Conservation (phyloP, 208 protist genomes). For the Leishmania amazonensis region DNA sequence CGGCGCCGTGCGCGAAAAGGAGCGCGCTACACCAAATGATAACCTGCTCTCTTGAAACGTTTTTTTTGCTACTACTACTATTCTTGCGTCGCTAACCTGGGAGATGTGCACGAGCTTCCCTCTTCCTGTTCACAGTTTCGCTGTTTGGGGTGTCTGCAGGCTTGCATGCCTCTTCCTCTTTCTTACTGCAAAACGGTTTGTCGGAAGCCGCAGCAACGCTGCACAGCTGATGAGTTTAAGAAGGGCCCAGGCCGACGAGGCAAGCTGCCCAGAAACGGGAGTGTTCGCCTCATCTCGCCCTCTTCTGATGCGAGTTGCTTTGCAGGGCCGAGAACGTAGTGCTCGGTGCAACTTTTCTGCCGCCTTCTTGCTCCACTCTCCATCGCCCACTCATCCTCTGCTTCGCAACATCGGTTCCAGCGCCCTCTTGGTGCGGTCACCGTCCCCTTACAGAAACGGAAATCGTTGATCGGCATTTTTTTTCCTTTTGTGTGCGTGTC, state of each 20-base stretch:
- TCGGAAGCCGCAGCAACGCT: neutral
- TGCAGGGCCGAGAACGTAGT: neutral
- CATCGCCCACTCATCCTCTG: neutral
- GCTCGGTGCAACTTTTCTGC: neutral
- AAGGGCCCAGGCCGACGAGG: neutral
- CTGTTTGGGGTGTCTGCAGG: neutral
- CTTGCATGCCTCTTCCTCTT: neutral
- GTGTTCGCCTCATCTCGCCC: neutral
- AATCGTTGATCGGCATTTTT: neutral
- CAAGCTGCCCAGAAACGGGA: neutral
- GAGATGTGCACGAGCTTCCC: neutral
- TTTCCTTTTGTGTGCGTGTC: neutral
- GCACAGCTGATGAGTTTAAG: neutral
- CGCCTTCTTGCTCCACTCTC: neutral
- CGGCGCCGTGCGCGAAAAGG: constrained; percentile 24
- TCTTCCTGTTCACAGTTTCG: neutral
- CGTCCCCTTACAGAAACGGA: neutral
- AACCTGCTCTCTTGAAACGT: neutral
- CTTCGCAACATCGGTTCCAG: neutral
- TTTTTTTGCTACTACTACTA: constrained; percentile 1
- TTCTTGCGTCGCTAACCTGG: constrained; percentile 3
- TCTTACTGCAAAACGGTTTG: neutral
- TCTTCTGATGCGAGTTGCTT: neutral
- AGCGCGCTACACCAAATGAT: constrained; percentile 36
- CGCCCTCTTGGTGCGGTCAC: neutral